Conservation (phyloP, 768 basidiomycete genomes). For the Lactifluus pinguis region DNA sequence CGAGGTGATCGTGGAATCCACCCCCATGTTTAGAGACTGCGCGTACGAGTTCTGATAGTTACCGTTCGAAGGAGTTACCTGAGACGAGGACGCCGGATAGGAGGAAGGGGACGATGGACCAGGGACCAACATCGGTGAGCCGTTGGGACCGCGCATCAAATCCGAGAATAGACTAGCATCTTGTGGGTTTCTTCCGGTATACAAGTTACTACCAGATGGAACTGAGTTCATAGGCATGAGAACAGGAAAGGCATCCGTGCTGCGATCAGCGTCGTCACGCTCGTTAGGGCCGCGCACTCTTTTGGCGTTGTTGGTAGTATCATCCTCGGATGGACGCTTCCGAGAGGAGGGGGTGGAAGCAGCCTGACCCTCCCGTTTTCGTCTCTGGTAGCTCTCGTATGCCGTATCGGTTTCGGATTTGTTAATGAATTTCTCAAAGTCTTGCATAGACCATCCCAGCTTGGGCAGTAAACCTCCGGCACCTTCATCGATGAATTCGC, state of each 20-base stretch:
- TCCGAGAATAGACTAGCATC: constrained; percentile 43
- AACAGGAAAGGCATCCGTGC: constrained; percentile 41
- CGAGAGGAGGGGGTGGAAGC: constrained; percentile 24
- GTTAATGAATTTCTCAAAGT: constrained; percentile 77
- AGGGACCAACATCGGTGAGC: constrained; percentile 52
- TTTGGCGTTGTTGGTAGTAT: constrained; percentile 37
- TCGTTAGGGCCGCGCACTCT: constrained; percentile 36
- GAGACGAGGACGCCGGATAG: constrained; percentile 21
- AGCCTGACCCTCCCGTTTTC: constrained; percentile 41
- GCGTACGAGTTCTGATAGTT: constrained; percentile 36
- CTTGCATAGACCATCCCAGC: constrained; percentile 67
- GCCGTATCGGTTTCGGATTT: constrained; percentile 89
- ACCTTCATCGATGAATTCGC: constrained; percentile 82
- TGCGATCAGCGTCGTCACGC: constrained; percentile 35
- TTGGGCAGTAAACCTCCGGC: constrained; percentile 67
- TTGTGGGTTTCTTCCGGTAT: constrained; percentile 34
- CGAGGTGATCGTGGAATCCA: constrained; percentile 42
- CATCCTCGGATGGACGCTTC: constrained; percentile 52
- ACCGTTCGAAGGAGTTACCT: constrained; percentile 14
- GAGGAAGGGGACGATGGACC: constrained; percentile 28
- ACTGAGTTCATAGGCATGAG: constrained; percentile 45
- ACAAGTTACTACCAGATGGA: constrained; percentile 33
- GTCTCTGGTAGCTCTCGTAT: constrained; percentile 76
- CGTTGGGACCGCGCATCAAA: constrained; percentile 26
- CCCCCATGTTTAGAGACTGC: constrained; percentile 45